Evolutionary conservation across 2,329 filamentous ascomycete species (phyloP).

Genomic region (Furcasterigmium furcatum): DNA sequence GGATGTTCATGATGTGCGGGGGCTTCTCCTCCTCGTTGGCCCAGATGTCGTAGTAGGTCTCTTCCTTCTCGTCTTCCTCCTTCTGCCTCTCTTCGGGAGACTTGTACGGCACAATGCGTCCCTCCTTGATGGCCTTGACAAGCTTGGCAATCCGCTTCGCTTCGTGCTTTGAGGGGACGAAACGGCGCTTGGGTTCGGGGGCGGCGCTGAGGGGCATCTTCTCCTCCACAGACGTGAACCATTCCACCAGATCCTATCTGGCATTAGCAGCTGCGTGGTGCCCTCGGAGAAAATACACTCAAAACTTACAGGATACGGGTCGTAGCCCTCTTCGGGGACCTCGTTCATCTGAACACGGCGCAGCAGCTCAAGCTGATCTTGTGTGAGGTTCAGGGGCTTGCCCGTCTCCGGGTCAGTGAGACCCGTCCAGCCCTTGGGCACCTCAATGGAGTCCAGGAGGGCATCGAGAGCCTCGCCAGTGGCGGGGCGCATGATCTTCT

Average conservation of each 20-base stretch:
- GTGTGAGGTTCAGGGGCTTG: conserved; percentile 82
- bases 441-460: conserved; percentile 90
- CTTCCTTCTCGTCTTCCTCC: conserved; percentile 68
- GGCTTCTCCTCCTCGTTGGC: conserved; percentile 82
- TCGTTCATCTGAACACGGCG: conserved; percentile 88
- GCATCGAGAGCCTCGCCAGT: conserved; percentile 92
- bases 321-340: conserved; percentile 80
- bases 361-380: conserved; percentile 85
- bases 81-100: conserved; percentile 64
- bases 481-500: conserved; percentile 94
- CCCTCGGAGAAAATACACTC: no score
- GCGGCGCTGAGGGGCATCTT: conserved; percentile 93
- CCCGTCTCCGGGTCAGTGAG: conserved; percentile 92
- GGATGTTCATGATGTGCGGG: conserved; percentile 89
- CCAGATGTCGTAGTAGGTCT: conserved; percentile 86
- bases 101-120: conserved; percentile 87
- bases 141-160: conserved; percentile 96
- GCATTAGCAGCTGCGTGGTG: conserved; percentile 19
- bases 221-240: conserved; percentile 87
- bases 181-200: conserved; percentile 92
- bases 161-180: conserved; percentile 95
- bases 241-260: conserved; percentile 76
- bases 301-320: conserved; percentile 89
- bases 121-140: conserved; percentile 91
- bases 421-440: conserved; percentile 96